Base-by-base conservation (phyloP, 768 basidiomycete genomes). In the Wakefieldia striispora region DNA sequence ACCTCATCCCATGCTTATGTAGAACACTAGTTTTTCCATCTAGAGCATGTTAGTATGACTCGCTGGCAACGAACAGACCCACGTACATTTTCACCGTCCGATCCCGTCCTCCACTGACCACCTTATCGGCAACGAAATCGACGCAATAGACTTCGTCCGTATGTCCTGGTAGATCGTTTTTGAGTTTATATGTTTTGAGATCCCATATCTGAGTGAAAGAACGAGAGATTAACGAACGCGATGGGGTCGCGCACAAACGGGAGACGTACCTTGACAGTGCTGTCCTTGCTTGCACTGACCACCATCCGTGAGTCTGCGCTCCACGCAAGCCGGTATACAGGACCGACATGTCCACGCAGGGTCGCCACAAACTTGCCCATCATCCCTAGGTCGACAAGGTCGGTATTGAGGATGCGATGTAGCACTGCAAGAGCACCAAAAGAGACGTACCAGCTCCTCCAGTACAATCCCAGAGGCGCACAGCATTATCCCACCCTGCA, bases 121-220 rank as follows among this genome's bases (percentile, higher is more conserved):
- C 81, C 68, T 99, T 99, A 72, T 99, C 95, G 1, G 94, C 95
- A 2, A 99, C 95, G 64, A 97, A 99, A 69, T 98, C 95, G 14
- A 99, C 95, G 62, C 95, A 97, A 71, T 97, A 98, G 31, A 99
- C 95, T 67, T 99, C 95, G 58, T 99, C 95, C 1, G 88, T 90
- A 65, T 99, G 95, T 17, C 95, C 95, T 0, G 94, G 92, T 16
- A 99, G 81, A 67, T 99, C 95, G 7, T 80, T 83, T 63, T 91
- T 89, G 54, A 99, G 83, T 71, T 99, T 98, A 69, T 91, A 92
- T 6, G 93, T 97, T 67, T 91, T 94, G 47, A 98, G 75, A 67
- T 97, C 91, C 95, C 95, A 98, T 20, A 97, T 84, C 93, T 66
- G 51, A 11, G 19, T n/a, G 10, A 19, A 39, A 8, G 10, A 26